Percentiles rank a stretch among this genome's conserved stretches.
Evolutionary conservation across 2,329 filamentous ascomycete species (phyloP).

Genomic region (Sodiomyces alkalinus): DNA sequence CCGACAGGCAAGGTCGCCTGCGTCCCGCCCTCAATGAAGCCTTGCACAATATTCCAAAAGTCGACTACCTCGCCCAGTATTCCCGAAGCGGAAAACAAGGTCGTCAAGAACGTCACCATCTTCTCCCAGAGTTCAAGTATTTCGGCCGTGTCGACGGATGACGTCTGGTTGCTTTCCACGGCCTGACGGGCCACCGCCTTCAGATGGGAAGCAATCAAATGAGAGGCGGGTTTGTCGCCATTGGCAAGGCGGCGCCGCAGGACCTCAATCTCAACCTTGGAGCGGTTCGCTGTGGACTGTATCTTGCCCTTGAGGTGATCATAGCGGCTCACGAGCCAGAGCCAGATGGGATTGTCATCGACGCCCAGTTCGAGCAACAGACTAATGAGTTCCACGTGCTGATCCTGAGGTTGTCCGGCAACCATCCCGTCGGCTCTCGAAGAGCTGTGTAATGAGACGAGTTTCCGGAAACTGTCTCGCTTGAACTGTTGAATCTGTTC

Average conservation of each 20-base stretch:
- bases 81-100: slow-evolving; percentile 62
- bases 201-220: slow-evolving; percentile 59
- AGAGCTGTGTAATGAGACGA: slow-evolving; percentile 52
- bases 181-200: slow-evolving; percentile 55
- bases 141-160: slow-evolving; percentile 61
- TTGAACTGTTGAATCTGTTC: slow-evolving; percentile 79
- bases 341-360: slow-evolving; percentile 90
- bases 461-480: slow-evolving; percentile 70
- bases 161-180: slow-evolving; percentile 41
- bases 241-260: slow-evolving; percentile 66
- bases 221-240: slow-evolving; percentile 53
- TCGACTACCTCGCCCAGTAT: slow-evolving; percentile 80
- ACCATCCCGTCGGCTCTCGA: slow-evolving; percentile 30
- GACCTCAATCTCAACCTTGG: slow-evolving; percentile 84
- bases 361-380: slow-evolving; percentile 87
- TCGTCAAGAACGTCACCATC: slow-evolving; percentile 57
- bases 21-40: slow-evolving; percentile 75
- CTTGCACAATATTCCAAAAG: slow-evolving; percentile 85
- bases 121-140: slow-evolving; percentile 90
- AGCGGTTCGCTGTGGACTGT: slow-evolving; percentile 63
- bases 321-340: slow-evolving; percentile 83
- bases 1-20: slow-evolving; percentile 68
- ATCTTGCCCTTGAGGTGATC: slow-evolving; percentile 84
- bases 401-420: slow-evolving; percentile 50
- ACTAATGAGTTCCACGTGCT: slow-evolving; percentile 80